A percentile compares a stretch with the other conserved stretches of the same genome.
phyloP scores from a whole-genome alignment of 2,329 filamentous ascomycete species.

The Stagonosporopsis cucurbitacearum region DNA sequence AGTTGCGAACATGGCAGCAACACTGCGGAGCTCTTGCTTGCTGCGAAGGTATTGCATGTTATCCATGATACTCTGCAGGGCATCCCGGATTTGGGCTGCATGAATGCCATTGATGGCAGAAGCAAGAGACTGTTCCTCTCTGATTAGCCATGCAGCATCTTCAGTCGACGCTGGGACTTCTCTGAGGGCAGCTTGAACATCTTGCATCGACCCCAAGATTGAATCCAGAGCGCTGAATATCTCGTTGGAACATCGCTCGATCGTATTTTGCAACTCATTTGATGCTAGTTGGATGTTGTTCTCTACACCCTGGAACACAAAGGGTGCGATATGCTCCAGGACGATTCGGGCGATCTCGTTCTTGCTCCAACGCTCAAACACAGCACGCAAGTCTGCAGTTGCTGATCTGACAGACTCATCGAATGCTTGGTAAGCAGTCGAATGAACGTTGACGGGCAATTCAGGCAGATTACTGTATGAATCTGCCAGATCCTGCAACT shows the following conservation, averaged over 20 bases:
- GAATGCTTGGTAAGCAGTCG: slow-evolving; percentile 23
- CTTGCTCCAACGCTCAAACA: slow-evolving; percentile 29
- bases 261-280: slow-evolving; percentile 12
- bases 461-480: slow-evolving; percentile 28
- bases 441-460: slow-evolving; percentile 39
- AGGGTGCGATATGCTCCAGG: slow-evolving; percentile 69
- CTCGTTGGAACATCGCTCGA: slow-evolving; percentile 60
- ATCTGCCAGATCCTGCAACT: slow-evolving; percentile 26
- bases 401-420: slow-evolving; percentile 23
- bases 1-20: slow-evolving; percentile 65
- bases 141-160: slow-evolving; percentile 68
- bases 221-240: slow-evolving; percentile 73
- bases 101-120: slow-evolving; percentile 65
- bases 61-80: slow-evolving; percentile 54
- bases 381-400: slow-evolving; percentile 22
- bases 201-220: slow-evolving; percentile 80
- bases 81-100: slow-evolving; percentile 60
- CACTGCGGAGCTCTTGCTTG: slow-evolving; percentile 51
- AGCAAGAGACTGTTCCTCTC: slow-evolving; percentile 49
- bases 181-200: slow-evolving; percentile 64
- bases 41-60: slow-evolving; percentile 55
- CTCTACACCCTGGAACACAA: slow-evolving; percentile 55
- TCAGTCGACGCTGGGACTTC: slow-evolving; percentile 66
- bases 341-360: slow-evolving; percentile 34
- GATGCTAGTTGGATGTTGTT: neutral